A percentile compares a stretch with the other conserved stretches of the same genome.
phyloP scores from a whole-genome alignment of 225 moss, liverwort and hornwort genomes.

The Straminergon stramineum region DNA sequence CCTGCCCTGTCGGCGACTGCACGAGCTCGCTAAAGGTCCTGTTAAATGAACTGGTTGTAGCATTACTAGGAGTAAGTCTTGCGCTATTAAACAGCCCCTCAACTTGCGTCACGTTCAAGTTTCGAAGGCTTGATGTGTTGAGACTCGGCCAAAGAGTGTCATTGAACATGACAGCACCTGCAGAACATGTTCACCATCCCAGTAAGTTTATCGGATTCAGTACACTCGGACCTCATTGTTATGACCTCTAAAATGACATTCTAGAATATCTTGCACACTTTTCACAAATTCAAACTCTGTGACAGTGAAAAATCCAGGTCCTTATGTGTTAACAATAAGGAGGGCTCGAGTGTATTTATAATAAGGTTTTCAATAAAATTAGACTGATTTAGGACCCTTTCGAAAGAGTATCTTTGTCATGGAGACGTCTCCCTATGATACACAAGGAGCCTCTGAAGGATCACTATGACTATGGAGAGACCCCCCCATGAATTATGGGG shows the following conservation, averaged over 20 bases:
- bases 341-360: not conserved
- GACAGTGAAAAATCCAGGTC: not conserved
- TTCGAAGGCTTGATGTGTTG: conserved; percentile 51
- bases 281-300: not conserved
- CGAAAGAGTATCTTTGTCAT: not conserved
- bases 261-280: not conserved
- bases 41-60: conserved; percentile 14
- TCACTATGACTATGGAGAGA: not conserved
- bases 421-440: not conserved
- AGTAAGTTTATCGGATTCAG: not conserved
- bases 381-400: not conserved
- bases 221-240: not conserved
- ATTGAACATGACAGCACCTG: conserved; percentile 90
- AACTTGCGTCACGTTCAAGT: conserved; percentile 41
- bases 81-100: conserved; percentile 32
- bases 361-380: not conserved
- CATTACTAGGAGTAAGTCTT: not conserved
- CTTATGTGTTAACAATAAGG: not conserved
- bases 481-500: not conserved
- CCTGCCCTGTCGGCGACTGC: conserved; percentile 53
- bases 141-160: conserved; percentile 75
- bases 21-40: conserved; percentile 23
- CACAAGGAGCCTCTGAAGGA: not conserved
- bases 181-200: not conserved
- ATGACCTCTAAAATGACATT: not conserved